Evolutionary conservation across 768 basidiomycete species (phyloP).

Genomic region (Cystofilobasidium capitatum): DNA sequence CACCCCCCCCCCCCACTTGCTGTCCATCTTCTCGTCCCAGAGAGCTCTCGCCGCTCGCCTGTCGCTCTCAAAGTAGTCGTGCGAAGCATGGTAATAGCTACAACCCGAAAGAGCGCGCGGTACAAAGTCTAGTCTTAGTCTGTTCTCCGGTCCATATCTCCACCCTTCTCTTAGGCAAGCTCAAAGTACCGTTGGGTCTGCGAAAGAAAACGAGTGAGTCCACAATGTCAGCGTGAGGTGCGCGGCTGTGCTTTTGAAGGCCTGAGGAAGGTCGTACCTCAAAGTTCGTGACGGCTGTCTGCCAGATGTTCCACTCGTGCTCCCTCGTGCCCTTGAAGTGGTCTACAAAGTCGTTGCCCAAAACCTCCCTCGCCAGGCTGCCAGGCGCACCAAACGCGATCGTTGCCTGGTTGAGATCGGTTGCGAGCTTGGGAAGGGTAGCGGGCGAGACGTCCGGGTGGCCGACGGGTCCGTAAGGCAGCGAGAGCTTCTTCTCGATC

Average conservation of each 20-base stretch:
- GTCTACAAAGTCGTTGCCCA: constrained; percentile 84
- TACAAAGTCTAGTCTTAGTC: too few relatives aligned
- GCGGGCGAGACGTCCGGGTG: constrained; percentile 35
- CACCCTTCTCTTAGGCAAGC: background rate
- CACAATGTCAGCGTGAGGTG: too few relatives aligned
- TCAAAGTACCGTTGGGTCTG: background rate
- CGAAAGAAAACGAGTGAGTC: background rate
- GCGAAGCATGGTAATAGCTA: too few relatives aligned
- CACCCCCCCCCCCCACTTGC: too few relatives aligned
- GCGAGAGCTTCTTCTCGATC: constrained; percentile 60
- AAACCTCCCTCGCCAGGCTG: constrained; percentile 75
- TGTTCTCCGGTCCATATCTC: too few relatives aligned
- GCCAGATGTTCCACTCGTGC: constrained; percentile 78
- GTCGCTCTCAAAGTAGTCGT: too few relatives aligned
- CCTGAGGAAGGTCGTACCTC: constrained; percentile 47
- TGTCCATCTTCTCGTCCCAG: too few relatives aligned
- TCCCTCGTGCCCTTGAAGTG: constrained; percentile 92
- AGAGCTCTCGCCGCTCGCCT: too few relatives aligned
- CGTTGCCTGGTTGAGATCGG: constrained; percentile 69
- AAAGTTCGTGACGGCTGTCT: constrained; percentile 85
- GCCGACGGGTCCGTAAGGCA: constrained; percentile 61
- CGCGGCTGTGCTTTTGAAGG: too few relatives aligned
- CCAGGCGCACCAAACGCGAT: constrained; percentile 62
- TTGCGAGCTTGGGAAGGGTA: constrained; percentile 65
- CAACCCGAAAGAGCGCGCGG: too few relatives aligned